Base-by-base conservation (phyloP, 305 asterid species). In the Rubia peregrina region DNA sequence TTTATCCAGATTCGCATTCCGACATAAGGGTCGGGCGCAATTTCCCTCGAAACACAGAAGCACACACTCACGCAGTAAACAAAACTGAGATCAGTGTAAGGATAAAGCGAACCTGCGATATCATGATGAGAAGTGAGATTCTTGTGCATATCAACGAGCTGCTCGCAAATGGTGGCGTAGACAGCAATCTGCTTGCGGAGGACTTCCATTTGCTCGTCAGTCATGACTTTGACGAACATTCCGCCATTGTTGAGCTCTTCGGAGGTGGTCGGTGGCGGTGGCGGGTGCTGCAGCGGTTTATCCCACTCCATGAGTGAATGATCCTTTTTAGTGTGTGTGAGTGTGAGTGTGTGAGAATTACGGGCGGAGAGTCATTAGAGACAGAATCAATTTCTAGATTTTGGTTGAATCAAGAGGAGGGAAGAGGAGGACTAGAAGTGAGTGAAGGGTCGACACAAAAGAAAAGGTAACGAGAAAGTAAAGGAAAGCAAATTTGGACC, bases 151-250 rank as follows among this genome's bases (percentile, higher is more conserved):
- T 89, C 93, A 40, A 94, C 96, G 64, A 94, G 98, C 71, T 94
- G 92, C 68, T 91, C 95, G 60, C 92, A 91, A 74, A 94, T 89
- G 85, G 91, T 81, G 74, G 97, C 92, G 71, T 91, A 94, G 26
- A 83, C 93, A 3, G 96, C 97, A 57, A 94, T 94, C 84, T 94
- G 98, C 85, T 94, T 91, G 55, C 96, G 87, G 41, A 94, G 87
- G 9, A 85, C 86, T 76, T 91, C 97, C 90, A 94, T 87, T 83
- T 94, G 98, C 75, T 94, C 97, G 70, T 94, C 98, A 0, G 96
- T 94, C 98, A 94, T 94, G 70, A 91, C 97, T 80, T 89, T 94
- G 72, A 94, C 95, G 72, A 86, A 91, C 87, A 89, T 83, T 69
- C 90, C 93, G 4, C 90, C 82, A 21, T 66, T 71, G 24, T 22